phyloP scores from a whole-genome alignment of 2,329 filamentous ascomycete genomes.

The Aspergillus unguis region DNA sequence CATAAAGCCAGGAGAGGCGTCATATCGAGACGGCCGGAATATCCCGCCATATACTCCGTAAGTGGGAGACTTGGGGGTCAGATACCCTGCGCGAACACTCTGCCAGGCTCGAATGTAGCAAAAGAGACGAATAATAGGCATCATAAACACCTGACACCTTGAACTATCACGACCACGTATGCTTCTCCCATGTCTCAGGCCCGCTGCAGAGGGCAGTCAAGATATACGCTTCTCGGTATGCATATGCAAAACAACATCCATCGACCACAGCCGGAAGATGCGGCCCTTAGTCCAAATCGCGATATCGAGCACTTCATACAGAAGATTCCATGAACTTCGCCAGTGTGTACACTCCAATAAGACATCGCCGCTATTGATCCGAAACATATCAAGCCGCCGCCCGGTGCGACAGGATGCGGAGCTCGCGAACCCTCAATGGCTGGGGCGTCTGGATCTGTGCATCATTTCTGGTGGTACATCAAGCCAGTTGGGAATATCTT shows the following conservation, averaged over 20 bases:
- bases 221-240: too few species aligned
- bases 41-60: not conserved
- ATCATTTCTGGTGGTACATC: constrained; percentile 11
- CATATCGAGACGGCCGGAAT: not conserved
- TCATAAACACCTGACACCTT: too few species aligned
- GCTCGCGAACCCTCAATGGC: constrained; percentile 4
- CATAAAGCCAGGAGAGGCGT: not conserved
- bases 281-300: not conserved
- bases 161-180: too few species aligned
- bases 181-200: too few species aligned
- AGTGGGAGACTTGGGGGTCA: not conserved
- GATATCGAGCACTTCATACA: not conserved
- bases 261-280: not conserved
- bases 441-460: not conserved
- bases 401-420: constrained; percentile 1
- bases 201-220: too few species aligned
- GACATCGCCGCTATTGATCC: constrained; percentile 2
- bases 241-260: not conserved
- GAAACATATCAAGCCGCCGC: constrained; percentile 8
- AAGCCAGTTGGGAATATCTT: constrained; percentile 6
- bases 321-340: not conserved
- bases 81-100: not conserved
- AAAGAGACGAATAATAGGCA: too few species aligned
- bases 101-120: not conserved
- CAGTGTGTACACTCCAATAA: not conserved